Evolutionary conservation across 2,329 filamentous ascomycete genomes (phyloP).

Genomic region (Alternaria brassicae): DNA sequence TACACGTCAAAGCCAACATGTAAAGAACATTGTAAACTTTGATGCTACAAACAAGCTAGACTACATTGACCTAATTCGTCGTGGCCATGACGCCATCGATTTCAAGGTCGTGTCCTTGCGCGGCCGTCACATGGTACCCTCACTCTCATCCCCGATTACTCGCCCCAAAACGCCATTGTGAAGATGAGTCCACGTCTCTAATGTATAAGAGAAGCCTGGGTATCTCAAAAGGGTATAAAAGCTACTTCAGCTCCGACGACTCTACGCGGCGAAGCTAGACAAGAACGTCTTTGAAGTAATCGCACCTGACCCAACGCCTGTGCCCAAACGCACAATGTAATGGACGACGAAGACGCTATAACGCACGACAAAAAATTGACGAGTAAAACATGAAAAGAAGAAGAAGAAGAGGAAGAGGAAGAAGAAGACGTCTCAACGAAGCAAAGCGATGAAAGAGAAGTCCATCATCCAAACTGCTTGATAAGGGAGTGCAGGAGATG

Average conservation of each 20-base stretch:
- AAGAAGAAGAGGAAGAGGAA: constrained; percentile 23
- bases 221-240: constrained; percentile 38
- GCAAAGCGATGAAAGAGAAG: constrained; percentile 1
- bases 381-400: constrained; percentile 27
- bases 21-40: constrained; percentile 1
- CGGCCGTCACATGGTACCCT: constrained; percentile 7
- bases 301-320: constrained; percentile 21
- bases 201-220: constrained; percentile 28
- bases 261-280: constrained; percentile 6
- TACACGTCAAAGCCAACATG: neutral
- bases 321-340: constrained; percentile 32
- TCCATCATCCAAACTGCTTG: constrained; percentile 47
- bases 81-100: constrained; percentile 10
- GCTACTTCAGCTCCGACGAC: constrained; percentile 18
- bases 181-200: constrained; percentile 22
- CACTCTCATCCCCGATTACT: constrained; percentile 12
- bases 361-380: constrained; percentile 17
- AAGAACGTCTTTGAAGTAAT: constrained; percentile 10
- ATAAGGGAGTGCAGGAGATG: constrained; percentile 49
- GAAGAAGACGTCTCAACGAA: constrained; percentile 21
- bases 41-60: constrained; percentile 11
- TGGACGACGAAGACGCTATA: constrained; percentile 27
- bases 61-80: constrained; percentile 2
- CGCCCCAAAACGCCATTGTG: constrained; percentile 13
- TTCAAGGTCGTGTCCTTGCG: neutral